Evolutionary conservation across 805 yeast genomes (phyloP).

Genomic region (Kodamaea kakaduensis): DNA sequence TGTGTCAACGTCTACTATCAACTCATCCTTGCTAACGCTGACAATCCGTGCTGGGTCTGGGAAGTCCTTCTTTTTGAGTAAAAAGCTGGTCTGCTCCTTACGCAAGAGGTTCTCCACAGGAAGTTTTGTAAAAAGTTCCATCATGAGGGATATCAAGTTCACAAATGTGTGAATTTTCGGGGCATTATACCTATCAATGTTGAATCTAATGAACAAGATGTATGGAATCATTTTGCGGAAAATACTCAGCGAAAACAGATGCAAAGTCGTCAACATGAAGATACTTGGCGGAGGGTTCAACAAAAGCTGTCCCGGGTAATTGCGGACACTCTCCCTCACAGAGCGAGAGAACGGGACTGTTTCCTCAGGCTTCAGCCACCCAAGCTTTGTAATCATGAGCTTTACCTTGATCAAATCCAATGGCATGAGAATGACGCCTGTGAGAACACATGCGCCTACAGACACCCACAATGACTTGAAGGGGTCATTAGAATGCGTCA

Average conservation of each 20-base stretch:
- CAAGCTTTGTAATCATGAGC: constrained; percentile 66
- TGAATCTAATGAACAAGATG: constrained; percentile 53
- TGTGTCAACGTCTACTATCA: constrained; percentile 49
- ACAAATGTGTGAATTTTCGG: constrained; percentile 58
- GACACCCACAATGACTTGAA: constrained; percentile 62
- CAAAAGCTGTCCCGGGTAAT: constrained; percentile 54
- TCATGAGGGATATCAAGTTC: constrained; percentile 55
- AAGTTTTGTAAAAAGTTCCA: constrained; percentile 69
- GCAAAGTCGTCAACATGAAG: constrained; percentile 48
- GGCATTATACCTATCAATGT: constrained; percentile 62
- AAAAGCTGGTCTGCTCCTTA: constrained; percentile 73
- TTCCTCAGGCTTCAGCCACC: constrained; percentile 17
- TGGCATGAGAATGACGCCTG: constrained; percentile 74
- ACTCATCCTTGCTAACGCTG: constrained; percentile 45
- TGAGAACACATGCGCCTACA: constrained; percentile 64
- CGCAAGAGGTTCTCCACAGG: constrained; percentile 86
- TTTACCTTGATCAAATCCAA: constrained; percentile 76
- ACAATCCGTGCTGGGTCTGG: constrained; percentile 34
- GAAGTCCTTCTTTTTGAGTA: constrained; percentile 40
- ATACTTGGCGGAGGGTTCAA: constrained; percentile 50
- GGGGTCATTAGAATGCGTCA: constrained; percentile 77
- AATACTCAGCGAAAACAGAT: constrained; percentile 56
- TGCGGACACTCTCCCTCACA: constrained; percentile 61
- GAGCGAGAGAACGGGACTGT: constrained; percentile 46
- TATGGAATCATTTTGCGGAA: constrained; percentile 67